These are phyloP conservation scores for Boletus fagicola DNA, from an alignment of 768 basidiomycete species.

Conservation along the genomic window DNA sequence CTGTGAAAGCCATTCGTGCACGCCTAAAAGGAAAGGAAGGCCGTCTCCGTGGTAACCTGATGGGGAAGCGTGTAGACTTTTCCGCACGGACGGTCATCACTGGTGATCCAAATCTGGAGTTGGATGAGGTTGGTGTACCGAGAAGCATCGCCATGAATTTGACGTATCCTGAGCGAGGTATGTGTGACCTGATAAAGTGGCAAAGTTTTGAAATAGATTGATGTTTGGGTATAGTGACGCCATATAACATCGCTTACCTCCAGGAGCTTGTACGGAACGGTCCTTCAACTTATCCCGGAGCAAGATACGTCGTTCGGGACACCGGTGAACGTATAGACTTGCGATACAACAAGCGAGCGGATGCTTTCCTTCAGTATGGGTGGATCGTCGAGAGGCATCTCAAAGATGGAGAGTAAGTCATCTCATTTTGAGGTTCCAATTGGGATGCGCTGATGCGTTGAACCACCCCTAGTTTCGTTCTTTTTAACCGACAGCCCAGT, in stretches of 20 bases:
- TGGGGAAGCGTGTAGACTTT: slow-evolving; percentile 99
- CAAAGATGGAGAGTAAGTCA: slow-evolving; percentile 94
- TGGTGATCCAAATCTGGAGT: slow-evolving; percentile 93
- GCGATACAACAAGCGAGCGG: slow-evolving; percentile 93
- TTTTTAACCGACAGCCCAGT: slow-evolving; percentile 98
- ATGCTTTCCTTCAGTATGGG: slow-evolving; percentile 94
- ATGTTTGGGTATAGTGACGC: slow-evolving; percentile 65
- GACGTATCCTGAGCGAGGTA: slow-evolving; percentile 95
- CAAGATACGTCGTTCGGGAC: slow-evolving; percentile 94
- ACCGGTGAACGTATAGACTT: slow-evolving; percentile 97
- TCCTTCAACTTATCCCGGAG: slow-evolving; percentile 92
- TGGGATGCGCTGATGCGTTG: background rate
- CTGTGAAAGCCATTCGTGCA: slow-evolving; percentile 97
- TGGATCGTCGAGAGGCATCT: slow-evolving; percentile 98
- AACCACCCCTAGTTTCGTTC: slow-evolving; percentile 24
- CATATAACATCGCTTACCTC: slow-evolving; percentile 92
- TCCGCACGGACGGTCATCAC: slow-evolving; percentile 99
- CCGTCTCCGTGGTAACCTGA: slow-evolving; percentile 93
- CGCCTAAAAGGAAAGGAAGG: slow-evolving; percentile 99
- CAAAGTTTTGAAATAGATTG: background rate
- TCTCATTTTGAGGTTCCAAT: background rate
- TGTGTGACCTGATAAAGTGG: slow-evolving; percentile 15
- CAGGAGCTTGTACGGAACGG: slow-evolving; percentile 96
- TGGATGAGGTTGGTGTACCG: slow-evolving; percentile 97
- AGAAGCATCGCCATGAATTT: slow-evolving; percentile 95